Conservation (phyloP, 371 early-diverging fungal genomes). For the Mortierella sp. region DNA sequence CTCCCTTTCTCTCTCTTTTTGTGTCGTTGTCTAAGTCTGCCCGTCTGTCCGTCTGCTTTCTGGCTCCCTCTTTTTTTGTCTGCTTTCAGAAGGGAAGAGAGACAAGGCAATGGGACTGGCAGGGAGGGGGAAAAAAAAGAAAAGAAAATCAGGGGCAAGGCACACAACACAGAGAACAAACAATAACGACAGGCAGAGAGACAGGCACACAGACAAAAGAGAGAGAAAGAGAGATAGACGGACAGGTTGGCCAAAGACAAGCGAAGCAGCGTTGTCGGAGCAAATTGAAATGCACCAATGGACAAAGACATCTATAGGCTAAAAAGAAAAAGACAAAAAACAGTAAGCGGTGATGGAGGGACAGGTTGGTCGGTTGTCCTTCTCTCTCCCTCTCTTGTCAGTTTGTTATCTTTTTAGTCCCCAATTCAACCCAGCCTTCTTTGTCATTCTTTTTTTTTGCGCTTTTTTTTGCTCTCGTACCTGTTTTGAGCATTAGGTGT, state of each 20-base stretch:
- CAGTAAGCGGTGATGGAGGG: too few relatives aligned
- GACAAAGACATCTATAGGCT: not conserved
- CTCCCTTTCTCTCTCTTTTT: not conserved
- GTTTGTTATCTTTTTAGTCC: not conserved
- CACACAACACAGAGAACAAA: not conserved
- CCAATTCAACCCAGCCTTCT: too few relatives aligned
- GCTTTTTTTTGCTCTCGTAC: too few relatives aligned
- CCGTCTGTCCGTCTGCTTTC: not conserved
- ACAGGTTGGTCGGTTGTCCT: too few relatives aligned
- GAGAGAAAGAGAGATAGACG: not conserved
- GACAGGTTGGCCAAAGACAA: not conserved
- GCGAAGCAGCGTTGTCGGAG: slow-evolving; percentile 17
- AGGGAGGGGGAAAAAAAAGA: not conserved
- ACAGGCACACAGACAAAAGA: not conserved
- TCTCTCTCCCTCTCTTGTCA: not conserved
- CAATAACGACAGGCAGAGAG: not conserved
- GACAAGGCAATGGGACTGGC: not conserved
- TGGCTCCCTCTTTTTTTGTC: slow-evolving; percentile 22
- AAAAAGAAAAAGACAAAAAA: not conserved
- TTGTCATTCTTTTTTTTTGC: too few relatives aligned
- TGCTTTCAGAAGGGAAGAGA: not conserved
- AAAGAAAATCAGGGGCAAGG: slow-evolving; percentile 44
- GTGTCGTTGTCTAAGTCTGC: too few relatives aligned
- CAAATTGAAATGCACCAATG: slow-evolving; percentile 28
- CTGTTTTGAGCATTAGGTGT: too few relatives aligned